Percentiles rank a stretch among this genome's conserved stretches.
Evolutionary conservation across 495 filamentous ascomycete species (phyloP).

Genomic region (Podospora anserina): DNA sequence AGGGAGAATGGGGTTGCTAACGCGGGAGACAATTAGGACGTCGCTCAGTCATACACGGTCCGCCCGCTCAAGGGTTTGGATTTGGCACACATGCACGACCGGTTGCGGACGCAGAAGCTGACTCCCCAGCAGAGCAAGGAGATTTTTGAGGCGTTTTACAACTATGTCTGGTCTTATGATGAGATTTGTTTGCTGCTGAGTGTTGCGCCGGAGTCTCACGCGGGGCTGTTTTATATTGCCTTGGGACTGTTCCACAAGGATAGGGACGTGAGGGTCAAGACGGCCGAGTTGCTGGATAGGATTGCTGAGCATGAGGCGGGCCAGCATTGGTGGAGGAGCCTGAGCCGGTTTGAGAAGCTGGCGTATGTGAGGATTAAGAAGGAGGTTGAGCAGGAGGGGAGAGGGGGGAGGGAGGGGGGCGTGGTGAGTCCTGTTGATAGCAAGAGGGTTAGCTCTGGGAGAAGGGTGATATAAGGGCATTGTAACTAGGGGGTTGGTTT

Average conservation of each 20-base stretch:
- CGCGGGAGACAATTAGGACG: slow-evolving; percentile 47
- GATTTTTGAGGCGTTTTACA: slow-evolving; percentile 76
- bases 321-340: slow-evolving; percentile 82
- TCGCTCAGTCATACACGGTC: slow-evolving; percentile 58
- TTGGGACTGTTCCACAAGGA: slow-evolving; percentile 93
- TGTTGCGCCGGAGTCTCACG: slow-evolving; percentile 80
- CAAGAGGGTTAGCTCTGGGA: slow-evolving; percentile 14
- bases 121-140: slow-evolving; percentile 65
- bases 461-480: not conserved
- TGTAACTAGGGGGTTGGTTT: not conserved
- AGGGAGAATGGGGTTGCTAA: not conserved
- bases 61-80: slow-evolving; percentile 81
- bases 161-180: slow-evolving; percentile 75
- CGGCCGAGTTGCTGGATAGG: slow-evolving; percentile 76
- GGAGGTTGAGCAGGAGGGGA: slow-evolving; percentile 54
- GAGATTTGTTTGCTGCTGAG: slow-evolving; percentile 86
- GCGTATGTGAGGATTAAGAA: slow-evolving; percentile 66
- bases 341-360: slow-evolving; percentile 86
- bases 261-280: slow-evolving; percentile 69
- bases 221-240: slow-evolving; percentile 86
- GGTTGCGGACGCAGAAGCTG: slow-evolving; percentile 74
- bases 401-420: slow-evolving; percentile 15
- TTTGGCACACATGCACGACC: slow-evolving; percentile 87
- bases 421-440: slow-evolving; percentile 15
- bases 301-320: slow-evolving; percentile 86